Evolutionary conservation across 164 flowering plant species (phyloP).

Genomic region (Umbilicus rupestris): DNA sequence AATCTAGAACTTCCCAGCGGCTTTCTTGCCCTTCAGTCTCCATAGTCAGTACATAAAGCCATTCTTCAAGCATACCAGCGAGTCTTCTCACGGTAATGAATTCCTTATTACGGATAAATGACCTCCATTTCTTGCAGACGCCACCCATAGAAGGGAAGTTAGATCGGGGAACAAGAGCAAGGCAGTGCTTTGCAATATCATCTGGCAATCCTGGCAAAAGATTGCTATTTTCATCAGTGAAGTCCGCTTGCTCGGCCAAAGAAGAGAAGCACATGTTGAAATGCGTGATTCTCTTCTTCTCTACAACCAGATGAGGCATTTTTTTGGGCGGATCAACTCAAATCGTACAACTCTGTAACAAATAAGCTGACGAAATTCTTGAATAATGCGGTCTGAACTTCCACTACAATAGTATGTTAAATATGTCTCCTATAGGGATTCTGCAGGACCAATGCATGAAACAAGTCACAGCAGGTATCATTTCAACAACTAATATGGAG

Average conservation of each 20-base stretch:
- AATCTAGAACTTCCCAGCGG: slow-evolving; percentile 84
- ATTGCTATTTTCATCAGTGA: slow-evolving; percentile 20
- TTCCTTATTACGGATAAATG: slow-evolving; percentile 67
- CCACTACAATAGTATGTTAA: slow-evolving; percentile 53
- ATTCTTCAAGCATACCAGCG: slow-evolving; percentile 72
- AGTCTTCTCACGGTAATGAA: slow-evolving; percentile 55
- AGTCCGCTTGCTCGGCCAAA: slow-evolving; percentile 18
- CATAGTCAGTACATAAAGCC: slow-evolving; percentile 68
- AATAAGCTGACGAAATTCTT: too few relatives aligned
- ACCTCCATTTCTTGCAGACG: slow-evolving; percentile 79
- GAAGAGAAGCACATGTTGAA: slow-evolving; percentile 42
- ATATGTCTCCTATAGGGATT: slow-evolving; percentile 67
- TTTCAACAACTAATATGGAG: slow-evolving; percentile 32
- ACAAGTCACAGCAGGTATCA: slow-evolving; percentile 30
- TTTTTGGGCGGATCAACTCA: not conserved
- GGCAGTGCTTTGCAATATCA: slow-evolving; percentile 82
- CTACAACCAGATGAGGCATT: slow-evolving; percentile 45
- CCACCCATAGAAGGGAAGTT: slow-evolving; percentile 68
- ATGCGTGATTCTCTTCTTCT: slow-evolving; percentile 31
- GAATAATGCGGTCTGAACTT: too few relatives aligned
- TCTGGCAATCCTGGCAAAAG: slow-evolving; percentile 88
- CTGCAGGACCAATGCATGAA: slow-evolving; percentile 72
- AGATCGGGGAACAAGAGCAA: slow-evolving; percentile 83
- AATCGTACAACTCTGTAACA: too few relatives aligned
- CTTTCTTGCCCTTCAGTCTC: slow-evolving; percentile 54